Conservation (phyloP, 148 eudicot species). For the Salicornia ramosissima region DNA sequence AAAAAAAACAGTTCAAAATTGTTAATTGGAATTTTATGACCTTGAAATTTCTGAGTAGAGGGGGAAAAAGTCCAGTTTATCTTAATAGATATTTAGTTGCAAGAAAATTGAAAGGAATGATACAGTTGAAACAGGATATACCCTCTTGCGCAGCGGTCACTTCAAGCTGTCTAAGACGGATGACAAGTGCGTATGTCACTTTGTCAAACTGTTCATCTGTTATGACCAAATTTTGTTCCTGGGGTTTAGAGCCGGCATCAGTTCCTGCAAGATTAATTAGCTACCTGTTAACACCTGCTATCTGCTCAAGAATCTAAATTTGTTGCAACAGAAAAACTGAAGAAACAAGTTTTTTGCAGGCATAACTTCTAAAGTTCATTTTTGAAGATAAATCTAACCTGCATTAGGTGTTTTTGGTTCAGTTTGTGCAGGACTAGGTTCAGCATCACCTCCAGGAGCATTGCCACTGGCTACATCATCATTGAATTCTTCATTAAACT, state of each 20-base stretch:
- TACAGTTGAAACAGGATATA: conserved; percentile 13
- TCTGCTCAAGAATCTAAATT: background rate
- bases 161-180: conserved; percentile 90
- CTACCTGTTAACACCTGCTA: background rate
- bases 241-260: conserved; percentile 37
- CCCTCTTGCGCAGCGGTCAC: conserved; percentile 65
- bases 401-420: conserved; percentile 40
- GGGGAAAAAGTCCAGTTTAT: no score
- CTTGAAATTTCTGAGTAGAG: background rate
- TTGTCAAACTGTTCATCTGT: conserved; percentile 87
- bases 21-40: no score
- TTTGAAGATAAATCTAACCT: no score
- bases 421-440: conserved; percentile 32
- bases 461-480: conserved; percentile 36
- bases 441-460: conserved; percentile 42
- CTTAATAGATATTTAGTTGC: background rate
- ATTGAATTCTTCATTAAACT: conserved; percentile 65
- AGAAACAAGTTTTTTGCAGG: background rate
- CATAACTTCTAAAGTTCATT: no score
- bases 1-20: no score
- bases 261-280: conserved; percentile 40
- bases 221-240: conserved; percentile 65
- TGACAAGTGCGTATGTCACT: conserved; percentile 81
- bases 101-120: background rate
- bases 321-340: background rate